Evolutionary conservation across 768 basidiomycete species (phyloP), one percentile per base, ranked within the genome.

Genomic region (Cytidiella melzeri): DNA sequence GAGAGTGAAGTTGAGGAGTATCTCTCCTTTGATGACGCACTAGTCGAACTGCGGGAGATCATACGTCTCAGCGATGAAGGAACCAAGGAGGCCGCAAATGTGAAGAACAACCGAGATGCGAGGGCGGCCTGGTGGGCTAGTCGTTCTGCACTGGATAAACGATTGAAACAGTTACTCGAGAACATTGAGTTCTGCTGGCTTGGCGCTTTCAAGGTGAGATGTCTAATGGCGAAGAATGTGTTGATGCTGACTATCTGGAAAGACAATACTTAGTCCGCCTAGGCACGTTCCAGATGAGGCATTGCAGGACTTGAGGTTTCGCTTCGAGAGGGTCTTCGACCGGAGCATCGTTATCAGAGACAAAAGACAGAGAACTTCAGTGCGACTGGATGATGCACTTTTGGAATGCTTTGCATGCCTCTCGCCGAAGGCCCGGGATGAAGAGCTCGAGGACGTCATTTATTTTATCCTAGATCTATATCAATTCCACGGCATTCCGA

Each of bases 171-270:
- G 25, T 66, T 99, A 5, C 64, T 96, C 27, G 80, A 81, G 55
- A 91, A 84, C 55, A 83, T 99, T 39, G 96, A 98, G 63, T 93
- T 89, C 57, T 92, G 88, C 61, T 98, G 96, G 96, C 73, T 99
- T 2, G 95, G 96, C 1, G 92, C 87, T 19, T 97, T 96, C 79
- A 98, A 97, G 82, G 94, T 93, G 43, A 27, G 73, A 58, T 27
- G 25, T 43, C 30, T 5, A 15, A 19, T 24, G 12, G n/a, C n/a
- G n/a, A n/a, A 13, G n/a, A 40, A 13, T 23, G 20, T 4, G 5
- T 21, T 47, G 24, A 36, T 34, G 13, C n/a, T 21, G 40, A 19
- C 21, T 15, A 25, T 15, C 23, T 43, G 34, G 18, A 43, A n/a
- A 87, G 87, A 83, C 84, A 1, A 83, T 87, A 59, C 69, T 83